phyloP scores from a whole-genome alignment of 305 asterid genomes.

The Fraxinus sp. region DNA sequence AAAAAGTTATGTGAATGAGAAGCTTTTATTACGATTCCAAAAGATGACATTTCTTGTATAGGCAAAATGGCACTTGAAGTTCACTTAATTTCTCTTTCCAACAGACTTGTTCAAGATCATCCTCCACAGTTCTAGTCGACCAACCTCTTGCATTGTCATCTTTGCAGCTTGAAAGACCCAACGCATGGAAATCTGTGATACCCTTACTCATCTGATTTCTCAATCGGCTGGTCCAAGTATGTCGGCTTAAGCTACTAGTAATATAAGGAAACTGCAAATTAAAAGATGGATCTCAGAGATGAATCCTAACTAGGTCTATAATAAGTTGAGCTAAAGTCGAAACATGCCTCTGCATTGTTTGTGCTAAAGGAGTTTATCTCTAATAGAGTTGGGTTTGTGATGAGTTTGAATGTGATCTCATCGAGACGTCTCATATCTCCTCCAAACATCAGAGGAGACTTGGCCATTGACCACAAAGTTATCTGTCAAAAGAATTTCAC shows the following conservation, averaged over 20 bases:
- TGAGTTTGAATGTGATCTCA: conserved; percentile 44
- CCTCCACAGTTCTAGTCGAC: conserved; percentile 46
- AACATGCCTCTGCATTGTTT: conserved; percentile 74
- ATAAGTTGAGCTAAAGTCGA: conserved; percentile 20
- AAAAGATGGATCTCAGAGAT: conserved; percentile 21
- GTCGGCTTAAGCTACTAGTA: conserved; percentile 28
- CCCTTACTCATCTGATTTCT: conserved; percentile 9
- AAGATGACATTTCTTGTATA: conserved; percentile 54
- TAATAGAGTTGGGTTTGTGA: conserved; percentile 75
- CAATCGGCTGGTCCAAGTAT: neutral
- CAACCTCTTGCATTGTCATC: conserved; percentile 58
- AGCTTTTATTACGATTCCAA: conserved; percentile 42
- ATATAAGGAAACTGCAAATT: conserved; percentile 56
- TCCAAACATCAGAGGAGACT: conserved; percentile 91
- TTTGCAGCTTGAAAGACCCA: conserved; percentile 67
- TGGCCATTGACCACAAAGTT: conserved; percentile 88
- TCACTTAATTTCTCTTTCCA: conserved; percentile 51
- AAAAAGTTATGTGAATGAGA: conserved; percentile 23
- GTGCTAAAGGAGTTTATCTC: conserved; percentile 84
- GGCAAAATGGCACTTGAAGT: conserved; percentile 54
- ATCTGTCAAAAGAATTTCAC: conserved; percentile 46
- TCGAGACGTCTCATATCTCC: conserved; percentile 87
- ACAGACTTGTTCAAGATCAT: conserved; percentile 65
- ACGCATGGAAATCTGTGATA: conserved; percentile 24
- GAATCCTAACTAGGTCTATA: neutral